Conservation (phyloP, 768 basidiomycete genomes). For the Sarcodon sp. region DNA sequence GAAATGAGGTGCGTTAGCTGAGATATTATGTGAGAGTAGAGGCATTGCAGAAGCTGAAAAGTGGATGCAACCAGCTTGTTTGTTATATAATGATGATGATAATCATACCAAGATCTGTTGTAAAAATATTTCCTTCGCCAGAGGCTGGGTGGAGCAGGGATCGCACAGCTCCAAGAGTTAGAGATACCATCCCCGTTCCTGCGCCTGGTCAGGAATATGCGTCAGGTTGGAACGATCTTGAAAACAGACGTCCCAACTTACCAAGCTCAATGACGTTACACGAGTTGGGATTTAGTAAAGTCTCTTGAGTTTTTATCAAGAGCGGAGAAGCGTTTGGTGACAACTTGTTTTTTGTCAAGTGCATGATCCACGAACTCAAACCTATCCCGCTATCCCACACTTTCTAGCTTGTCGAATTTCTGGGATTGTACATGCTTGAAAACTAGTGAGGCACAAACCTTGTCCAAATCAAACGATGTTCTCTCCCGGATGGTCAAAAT, state of each 20-base stretch:
- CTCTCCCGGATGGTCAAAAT: conserved; percentile 55
- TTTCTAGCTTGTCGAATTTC: conserved; percentile 44
- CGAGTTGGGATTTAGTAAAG: conserved; percentile 25
- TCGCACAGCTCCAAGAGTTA: conserved; percentile 48
- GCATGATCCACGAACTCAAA: conserved; percentile 64
- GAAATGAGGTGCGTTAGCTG: conserved; percentile 26
- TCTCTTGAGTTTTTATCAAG: conserved; percentile 15
- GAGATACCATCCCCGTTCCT: conserved; percentile 74
- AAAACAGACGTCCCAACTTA: conserved; percentile 15
- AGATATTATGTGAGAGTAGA: conserved; percentile 62
- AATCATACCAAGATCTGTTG: conserved; percentile 63
- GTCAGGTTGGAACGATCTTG: not conserved
- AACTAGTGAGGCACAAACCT: conserved; percentile 32
- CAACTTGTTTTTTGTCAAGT: conserved; percentile 13
- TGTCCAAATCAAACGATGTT: conserved; percentile 87
- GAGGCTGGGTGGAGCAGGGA: conserved; percentile 16
- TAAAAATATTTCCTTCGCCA: conserved; percentile 22
- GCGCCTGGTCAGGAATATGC: conserved; percentile 36
- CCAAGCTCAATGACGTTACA: conserved; percentile 61
- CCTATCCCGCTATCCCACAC: conserved; percentile 93
- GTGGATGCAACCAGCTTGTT: not conserved
- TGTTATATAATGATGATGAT: not conserved
- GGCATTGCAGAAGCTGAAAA: conserved; percentile 66
- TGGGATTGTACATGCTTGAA: conserved; percentile 5
- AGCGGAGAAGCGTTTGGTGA: not conserved